A percentile compares a stretch with the other conserved stretches of the same genome.
These are phyloP conservation scores for Turnera subulata DNA, from an alignment of 345 rosid species.

Conservation along the genomic window DNA sequence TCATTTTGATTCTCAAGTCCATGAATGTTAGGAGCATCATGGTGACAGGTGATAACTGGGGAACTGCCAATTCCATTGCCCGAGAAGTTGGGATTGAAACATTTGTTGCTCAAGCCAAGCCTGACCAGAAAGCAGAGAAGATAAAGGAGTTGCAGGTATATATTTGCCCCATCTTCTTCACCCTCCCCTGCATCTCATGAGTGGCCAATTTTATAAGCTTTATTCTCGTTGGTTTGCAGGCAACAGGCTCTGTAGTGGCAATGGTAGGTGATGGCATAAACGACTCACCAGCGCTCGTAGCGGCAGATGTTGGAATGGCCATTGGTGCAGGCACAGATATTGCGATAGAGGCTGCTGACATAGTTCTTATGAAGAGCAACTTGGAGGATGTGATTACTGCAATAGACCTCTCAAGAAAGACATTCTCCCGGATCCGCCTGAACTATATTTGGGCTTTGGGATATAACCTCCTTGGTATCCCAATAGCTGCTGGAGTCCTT, in stretches of 20 bases:
- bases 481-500: constrained; percentile 81
- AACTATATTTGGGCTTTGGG: constrained; percentile 96
- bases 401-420: constrained; percentile 77
- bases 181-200: background rate
- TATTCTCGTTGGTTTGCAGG: constrained; percentile 30
- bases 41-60: constrained; percentile 98
- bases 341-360: constrained; percentile 95
- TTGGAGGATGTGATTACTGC: constrained; percentile 95
- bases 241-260: constrained; percentile 61
- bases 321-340: constrained; percentile 96
- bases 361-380: constrained; percentile 89
- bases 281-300: constrained; percentile 90
- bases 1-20: constrained; percentile 69
- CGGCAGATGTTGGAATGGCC: constrained; percentile 96
- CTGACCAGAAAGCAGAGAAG: constrained; percentile 87
- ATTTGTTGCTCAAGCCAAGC: constrained; percentile 82
- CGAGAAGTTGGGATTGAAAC: constrained; percentile 72
- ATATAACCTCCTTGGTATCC: constrained; percentile 78
- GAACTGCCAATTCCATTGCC: constrained; percentile 87
- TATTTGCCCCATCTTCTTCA: background rate
- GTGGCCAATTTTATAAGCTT: background rate
- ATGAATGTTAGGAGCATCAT: constrained; percentile 77
- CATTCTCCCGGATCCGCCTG: constrained; percentile 73
- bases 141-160: constrained; percentile 77
- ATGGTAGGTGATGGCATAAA: constrained; percentile 98